These are phyloP conservation scores for Lachancea waltii DNA, from an alignment of 805 yeast genomes.

Conservation along the genomic window DNA sequence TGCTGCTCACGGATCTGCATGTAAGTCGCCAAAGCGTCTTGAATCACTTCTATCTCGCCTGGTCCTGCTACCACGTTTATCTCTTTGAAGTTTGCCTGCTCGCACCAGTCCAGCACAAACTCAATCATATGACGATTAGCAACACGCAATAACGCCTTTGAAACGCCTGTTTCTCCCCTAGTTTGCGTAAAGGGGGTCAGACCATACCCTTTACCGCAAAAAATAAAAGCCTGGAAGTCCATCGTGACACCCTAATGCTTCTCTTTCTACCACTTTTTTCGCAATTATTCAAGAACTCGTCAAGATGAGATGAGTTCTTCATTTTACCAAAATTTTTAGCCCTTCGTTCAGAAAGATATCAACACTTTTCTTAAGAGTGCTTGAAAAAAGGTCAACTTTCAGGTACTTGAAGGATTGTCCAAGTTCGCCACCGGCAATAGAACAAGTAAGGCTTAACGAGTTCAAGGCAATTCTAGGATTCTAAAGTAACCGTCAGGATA, in stretches of 20 bases:
- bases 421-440: conserved; percentile 4
- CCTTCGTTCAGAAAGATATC: background rate
- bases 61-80: conserved; percentile 56
- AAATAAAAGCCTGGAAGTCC: conserved; percentile 89
- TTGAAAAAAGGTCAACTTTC: background rate
- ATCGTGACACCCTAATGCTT: conserved; percentile 33
- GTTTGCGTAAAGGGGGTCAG: conserved; percentile 65
- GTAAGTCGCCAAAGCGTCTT: conserved; percentile 44
- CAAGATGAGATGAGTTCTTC: conserved; percentile 1
- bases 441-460: background rate
- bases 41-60: conserved; percentile 42
- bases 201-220: conserved; percentile 78
- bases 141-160: conserved; percentile 84
- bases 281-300: too few species aligned
- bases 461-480: too few species aligned
- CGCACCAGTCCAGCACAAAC: conserved; percentile 91
- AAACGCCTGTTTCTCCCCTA: conserved; percentile 50
- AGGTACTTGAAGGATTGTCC: background rate
- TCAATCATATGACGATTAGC: conserved; percentile 87
- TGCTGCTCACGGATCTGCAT: conserved; percentile 35
- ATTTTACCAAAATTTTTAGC: conserved; percentile 1
- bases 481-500: too few species aligned
- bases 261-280: too few species aligned
- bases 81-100: conserved; percentile 67
- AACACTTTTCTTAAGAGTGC: background rate